These are phyloP conservation scores for Globisporangium spiculum DNA, from an alignment of 352 stramenopile genomes.

Conservation along the genomic window DNA sequence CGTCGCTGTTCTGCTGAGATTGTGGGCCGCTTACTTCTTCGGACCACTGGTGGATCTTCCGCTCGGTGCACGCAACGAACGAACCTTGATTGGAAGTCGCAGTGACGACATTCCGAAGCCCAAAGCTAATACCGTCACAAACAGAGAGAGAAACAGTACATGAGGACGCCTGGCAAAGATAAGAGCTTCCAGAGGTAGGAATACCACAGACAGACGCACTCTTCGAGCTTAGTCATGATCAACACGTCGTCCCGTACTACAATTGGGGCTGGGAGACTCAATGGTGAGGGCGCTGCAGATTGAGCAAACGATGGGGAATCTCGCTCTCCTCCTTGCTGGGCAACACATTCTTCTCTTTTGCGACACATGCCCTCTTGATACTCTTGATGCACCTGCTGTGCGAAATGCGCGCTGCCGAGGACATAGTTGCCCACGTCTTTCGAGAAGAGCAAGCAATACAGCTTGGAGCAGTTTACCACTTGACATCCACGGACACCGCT, in stretches of 20 bases:
- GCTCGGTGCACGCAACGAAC: constrained; percentile 33
- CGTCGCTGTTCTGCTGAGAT: background rate
- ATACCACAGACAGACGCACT: constrained; percentile 19
- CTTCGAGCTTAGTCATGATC: constrained; percentile 30
- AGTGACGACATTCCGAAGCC: constrained; percentile 32
- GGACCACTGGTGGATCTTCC: constrained; percentile 40
- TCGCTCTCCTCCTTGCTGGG: background rate
- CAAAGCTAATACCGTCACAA: constrained; percentile 21
- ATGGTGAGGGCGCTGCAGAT: background rate
- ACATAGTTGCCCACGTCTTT: constrained; percentile 35
- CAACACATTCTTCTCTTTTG: constrained; percentile 4
- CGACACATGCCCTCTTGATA: constrained; percentile 16
- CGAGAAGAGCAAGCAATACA: constrained; percentile 47
- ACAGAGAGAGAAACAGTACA: background rate
- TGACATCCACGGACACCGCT: constrained; percentile 20
- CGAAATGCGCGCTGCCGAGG: constrained; percentile 34
- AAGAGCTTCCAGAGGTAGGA: background rate
- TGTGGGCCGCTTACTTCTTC: constrained; percentile 9
- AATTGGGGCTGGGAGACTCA: constrained; percentile 1
- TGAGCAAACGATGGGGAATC: background rate
- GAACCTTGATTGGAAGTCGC: constrained; percentile 17
- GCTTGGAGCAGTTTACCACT: constrained; percentile 38
- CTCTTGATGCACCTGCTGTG: constrained; percentile 20
- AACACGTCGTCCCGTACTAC: constrained; percentile 2
- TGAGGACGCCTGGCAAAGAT: background rate